phyloP scores from a whole-genome alignment of 1,284 basidiomycete species.

The Ceratobasidium sp. region DNA sequence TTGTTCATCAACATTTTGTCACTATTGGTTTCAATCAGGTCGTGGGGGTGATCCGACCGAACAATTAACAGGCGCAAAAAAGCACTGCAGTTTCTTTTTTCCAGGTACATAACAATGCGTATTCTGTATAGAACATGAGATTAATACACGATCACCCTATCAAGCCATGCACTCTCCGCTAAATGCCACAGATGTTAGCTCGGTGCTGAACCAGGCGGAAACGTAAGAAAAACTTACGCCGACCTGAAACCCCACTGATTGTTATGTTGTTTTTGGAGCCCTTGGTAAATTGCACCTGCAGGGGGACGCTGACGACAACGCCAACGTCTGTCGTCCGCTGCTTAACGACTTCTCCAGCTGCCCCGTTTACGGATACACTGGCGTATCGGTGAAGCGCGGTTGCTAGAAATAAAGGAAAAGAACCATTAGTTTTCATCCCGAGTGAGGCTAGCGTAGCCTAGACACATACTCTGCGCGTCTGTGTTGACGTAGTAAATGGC shows the following conservation, averaged over 20 bases:
- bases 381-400: conserved; percentile 39
- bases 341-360: conserved; percentile 21
- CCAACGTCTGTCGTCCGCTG: conserved; percentile 33
- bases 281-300: conserved; percentile 26
- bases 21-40: too few species aligned
- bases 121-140: too few species aligned
- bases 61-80: too few species aligned
- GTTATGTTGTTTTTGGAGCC: conserved; percentile 27
- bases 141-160: conserved; percentile 34
- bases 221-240: conserved; percentile 10
- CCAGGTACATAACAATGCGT: too few species aligned
- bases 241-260: conserved; percentile 39
- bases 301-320: conserved; percentile 39
- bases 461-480: conserved; percentile 31
- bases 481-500: conserved; percentile 41
- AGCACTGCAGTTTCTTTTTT: too few species aligned
- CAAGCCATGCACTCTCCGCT: conserved; percentile 38
- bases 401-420: background rate
- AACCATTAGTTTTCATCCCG: background rate
- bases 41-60: too few species aligned
- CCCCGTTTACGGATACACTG: conserved; percentile 32
- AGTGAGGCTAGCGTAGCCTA: background rate
- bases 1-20: too few species aligned
- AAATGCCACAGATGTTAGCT: background rate
- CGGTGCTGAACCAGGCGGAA: background rate